Evolutionary conservation across 129 eudicot species (phyloP).

Genomic region (Flaveria robusta): DNA sequence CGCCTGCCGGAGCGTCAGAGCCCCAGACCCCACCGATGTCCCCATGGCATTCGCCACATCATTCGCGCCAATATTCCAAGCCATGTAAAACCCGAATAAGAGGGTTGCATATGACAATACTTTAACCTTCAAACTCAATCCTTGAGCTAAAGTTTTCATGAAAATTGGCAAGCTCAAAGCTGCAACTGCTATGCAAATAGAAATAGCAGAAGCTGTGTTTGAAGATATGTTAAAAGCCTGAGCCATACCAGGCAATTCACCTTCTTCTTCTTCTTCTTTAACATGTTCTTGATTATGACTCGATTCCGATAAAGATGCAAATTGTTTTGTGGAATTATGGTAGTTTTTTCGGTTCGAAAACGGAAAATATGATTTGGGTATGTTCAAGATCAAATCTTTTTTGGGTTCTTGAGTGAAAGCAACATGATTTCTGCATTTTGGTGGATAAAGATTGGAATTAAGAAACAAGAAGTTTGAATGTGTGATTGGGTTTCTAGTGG

Average conservation of each 20-base stretch:
- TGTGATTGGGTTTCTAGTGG: constrained; percentile 54
- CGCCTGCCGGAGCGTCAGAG: constrained; percentile 84
- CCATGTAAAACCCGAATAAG: constrained; percentile 91
- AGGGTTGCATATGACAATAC: constrained; percentile 76
- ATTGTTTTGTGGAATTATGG: constrained; percentile 46
- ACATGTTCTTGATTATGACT: constrained; percentile 35
- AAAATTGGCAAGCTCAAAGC: constrained; percentile 74
- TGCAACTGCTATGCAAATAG: constrained; percentile 86
- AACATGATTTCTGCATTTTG: constrained; percentile 37
- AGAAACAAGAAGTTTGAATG: constrained; percentile 40
- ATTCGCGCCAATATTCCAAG: constrained; percentile 99
- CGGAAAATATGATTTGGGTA: constrained; percentile 44
- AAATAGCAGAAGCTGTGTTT: constrained; percentile 77
- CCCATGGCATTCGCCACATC: constrained; percentile 99
- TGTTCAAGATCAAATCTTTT: constrained; percentile 34
- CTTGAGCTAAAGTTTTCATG: constrained; percentile 75
- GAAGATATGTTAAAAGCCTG: constrained; percentile 85
- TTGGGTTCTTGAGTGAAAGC: constrained; percentile 38
- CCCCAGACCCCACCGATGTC: constrained; percentile 99
- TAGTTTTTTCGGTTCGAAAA: constrained; percentile 39
- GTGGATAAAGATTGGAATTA: constrained; percentile 40
- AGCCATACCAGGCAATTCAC: constrained; percentile 70
- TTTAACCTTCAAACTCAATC: constrained; percentile 62
- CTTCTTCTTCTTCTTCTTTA: constrained; percentile 30
- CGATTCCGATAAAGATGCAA: constrained; percentile 64